These are phyloP conservation scores for Cinchona pubescens DNA, from an alignment of 257 asterid genomes.

Conservation along the genomic window DNA sequence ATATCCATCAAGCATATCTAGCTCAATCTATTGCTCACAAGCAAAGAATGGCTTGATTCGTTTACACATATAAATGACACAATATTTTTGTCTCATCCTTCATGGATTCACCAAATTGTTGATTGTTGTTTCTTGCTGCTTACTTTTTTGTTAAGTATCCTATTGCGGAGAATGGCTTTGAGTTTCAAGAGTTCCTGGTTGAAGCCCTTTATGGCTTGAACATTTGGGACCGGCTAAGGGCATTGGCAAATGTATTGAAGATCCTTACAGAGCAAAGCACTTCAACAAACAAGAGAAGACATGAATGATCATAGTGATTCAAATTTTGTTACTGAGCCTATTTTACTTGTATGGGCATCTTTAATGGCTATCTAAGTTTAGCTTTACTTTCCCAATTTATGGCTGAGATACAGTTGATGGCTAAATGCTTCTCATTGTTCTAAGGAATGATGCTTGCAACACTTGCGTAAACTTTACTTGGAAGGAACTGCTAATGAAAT, in stretches of 20 bases:
- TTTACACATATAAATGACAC: too few species aligned
- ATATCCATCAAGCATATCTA: too few species aligned
- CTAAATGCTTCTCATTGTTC: background rate
- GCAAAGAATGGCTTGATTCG: too few species aligned
- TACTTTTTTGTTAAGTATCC: slow-evolving; percentile 62
- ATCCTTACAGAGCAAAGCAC: slow-evolving; percentile 57
- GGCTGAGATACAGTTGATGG: background rate
- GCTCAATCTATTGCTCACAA: too few species aligned
- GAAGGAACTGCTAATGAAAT: background rate
- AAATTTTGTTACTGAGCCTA: background rate
- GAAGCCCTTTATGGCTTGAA: slow-evolving; percentile 77
- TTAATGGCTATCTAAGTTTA: background rate
- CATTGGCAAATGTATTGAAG: slow-evolving; percentile 70
- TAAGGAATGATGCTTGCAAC: background rate
- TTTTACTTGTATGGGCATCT: background rate
- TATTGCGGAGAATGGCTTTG: slow-evolving; percentile 69
- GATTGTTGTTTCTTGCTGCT: slow-evolving; percentile 9
- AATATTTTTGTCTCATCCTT: background rate
- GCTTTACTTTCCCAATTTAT: background rate
- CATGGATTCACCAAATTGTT: background rate
- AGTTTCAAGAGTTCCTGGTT: slow-evolving; percentile 74
- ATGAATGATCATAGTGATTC: slow-evolving; percentile 23
- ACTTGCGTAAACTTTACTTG: background rate
- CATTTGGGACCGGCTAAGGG: slow-evolving; percentile 70
- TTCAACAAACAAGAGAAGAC: slow-evolving; percentile 40